These are phyloP conservation scores for Chalciporus sp. DNA, from an alignment of 1,284 basidiomycete species.

Conservation along the genomic window DNA sequence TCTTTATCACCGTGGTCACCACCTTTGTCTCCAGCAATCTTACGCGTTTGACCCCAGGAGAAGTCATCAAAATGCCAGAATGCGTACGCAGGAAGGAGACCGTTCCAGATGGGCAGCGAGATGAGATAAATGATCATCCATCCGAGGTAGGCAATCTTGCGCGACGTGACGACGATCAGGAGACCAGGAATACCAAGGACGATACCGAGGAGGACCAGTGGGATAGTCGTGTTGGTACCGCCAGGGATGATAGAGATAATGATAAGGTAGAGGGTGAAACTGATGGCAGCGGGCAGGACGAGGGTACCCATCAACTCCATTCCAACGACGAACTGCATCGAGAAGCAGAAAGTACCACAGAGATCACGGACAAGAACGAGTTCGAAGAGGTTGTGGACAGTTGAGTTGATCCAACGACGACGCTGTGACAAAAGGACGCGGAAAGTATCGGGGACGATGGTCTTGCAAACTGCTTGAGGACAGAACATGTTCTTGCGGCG, in stretches of 20 bases:
- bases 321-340: slow-evolving; percentile 96
- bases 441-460: slow-evolving; percentile 96
- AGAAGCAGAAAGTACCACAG: slow-evolving; percentile 95
- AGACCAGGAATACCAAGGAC: slow-evolving; percentile 96
- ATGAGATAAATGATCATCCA: slow-evolving; percentile 98
- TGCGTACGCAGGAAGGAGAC: slow-evolving; percentile 89
- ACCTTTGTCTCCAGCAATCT: slow-evolving; percentile 76
- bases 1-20: slow-evolving; percentile 86
- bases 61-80: slow-evolving; percentile 99
- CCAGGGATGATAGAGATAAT: slow-evolving; percentile 83
- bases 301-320: slow-evolving; percentile 98
- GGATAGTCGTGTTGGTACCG: slow-evolving; percentile 82
- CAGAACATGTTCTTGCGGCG: slow-evolving; percentile 99
- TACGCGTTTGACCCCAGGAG: slow-evolving; percentile 96
- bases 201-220: slow-evolving; percentile 91
- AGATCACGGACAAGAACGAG: slow-evolving; percentile 93
- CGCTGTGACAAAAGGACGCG: slow-evolving; percentile 92
- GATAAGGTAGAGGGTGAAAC: slow-evolving; percentile 93
- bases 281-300: slow-evolving; percentile 96
- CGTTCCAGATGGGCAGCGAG: slow-evolving; percentile 96
- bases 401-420: slow-evolving; percentile 99
- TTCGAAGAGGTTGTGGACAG: slow-evolving; percentile 96
- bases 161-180: slow-evolving; percentile 91
- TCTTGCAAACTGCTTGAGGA: slow-evolving; percentile 98
- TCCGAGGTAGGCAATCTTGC: slow-evolving; percentile 91